Evolutionary conservation across 1,284 basidiomycete species (phyloP), one percentile per base, ranked within the genome.

Genomic region (Pholiota adiposa): DNA sequence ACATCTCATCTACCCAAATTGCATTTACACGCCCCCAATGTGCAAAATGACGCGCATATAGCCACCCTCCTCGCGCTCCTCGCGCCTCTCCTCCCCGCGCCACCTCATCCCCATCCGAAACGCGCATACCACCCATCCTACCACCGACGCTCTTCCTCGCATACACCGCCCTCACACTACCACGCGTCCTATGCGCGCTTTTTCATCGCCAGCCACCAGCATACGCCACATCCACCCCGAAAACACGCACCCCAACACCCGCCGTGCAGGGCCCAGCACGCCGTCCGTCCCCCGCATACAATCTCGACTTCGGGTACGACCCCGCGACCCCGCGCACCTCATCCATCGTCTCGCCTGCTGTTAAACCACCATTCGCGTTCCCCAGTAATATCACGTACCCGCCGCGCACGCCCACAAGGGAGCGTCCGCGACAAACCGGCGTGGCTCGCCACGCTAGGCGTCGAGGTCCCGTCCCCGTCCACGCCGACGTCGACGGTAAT

Each of bases 31-130:
- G 2, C 40, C 31, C 46, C 29, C 14, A 12, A 38, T 14, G 16
- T 16, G 18, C 40, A 59, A 61, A 59, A 53, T 51, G 4, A 56
- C 50, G 61, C 67, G 66, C 67, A 69, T 69, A 69, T 66, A 69
- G 67, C 67, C 60, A 63, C 67, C 61, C 57, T 69, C 34, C 52
- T 67, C 51, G 61, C 63, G 27, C 44, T 69, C 48, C 23, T 66
- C 50, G 43, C 23, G 55, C 53, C 41, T 60, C 64, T 27, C 50
- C 64, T 21, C 57, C 61, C 58, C 18, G 12, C 18, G 33, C 44
- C 54, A 48, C 60, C 52, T 56, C 58, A 46, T 51, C 60, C 51
- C 31, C 54, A 8, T 21, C 43, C 40, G 33, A n/a, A n/a, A n/a
- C n/a, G n/a, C n/a, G n/a, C n/a, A n/a, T n/a, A n/a, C n/a, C n/a